Evolutionary conservation across 768 basidiomycete species (phyloP), one percentile per base, ranked within the genome.

Genomic region (Pulveroboletus ravenelii): DNA sequence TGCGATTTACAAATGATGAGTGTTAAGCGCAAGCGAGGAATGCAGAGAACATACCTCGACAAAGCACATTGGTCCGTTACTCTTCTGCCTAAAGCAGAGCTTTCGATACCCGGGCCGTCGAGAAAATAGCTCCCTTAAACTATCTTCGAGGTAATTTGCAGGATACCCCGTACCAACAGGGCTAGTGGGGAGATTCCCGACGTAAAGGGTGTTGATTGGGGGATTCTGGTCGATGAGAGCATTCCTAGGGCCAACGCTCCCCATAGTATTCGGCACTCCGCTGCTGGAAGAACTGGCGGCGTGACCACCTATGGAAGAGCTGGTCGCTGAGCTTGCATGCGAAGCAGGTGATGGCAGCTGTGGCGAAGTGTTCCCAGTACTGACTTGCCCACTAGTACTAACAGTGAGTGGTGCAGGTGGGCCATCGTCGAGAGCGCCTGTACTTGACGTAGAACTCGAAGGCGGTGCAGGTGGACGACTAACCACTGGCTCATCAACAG

Each of bases 31-130:
- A 34, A 37, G 0, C 10, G n/a, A 5, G 36, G 31, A 40, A 34
- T 6, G 41, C 6, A 45, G 41, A 25, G 55, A 62, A 56, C 66
- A 23, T 61, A 93, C 91, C 84, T 99, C 96, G 40, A 98, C 93
- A 67, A 98, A 98, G 69, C 96, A 98, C 94, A 98, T 98, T 8
- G 95, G 95, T 1, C 96, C 94, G 60, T 94, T 94, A 66, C 82
- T 90, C 74, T 99, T 99, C 63, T 95, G 93, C 47, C 94, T 78
- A 75, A 93, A 98, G 62, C 87, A 93, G 55, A 99, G 78, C 60
- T 94, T 89, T 51, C 91, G 86, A 71, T 85, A 99, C 3, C 96
- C 96, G 4, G 81, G 78, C 38, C 84, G 86, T 29, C 75, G 74
- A 27, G 79, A 77, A 68, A 99, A 99, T 41, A 96, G 72, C 35